Evolutionary conservation across 164 flowering plant genomes (phyloP), one percentile per base, ranked within the genome.

Genomic region (Malania oleifera): DNA sequence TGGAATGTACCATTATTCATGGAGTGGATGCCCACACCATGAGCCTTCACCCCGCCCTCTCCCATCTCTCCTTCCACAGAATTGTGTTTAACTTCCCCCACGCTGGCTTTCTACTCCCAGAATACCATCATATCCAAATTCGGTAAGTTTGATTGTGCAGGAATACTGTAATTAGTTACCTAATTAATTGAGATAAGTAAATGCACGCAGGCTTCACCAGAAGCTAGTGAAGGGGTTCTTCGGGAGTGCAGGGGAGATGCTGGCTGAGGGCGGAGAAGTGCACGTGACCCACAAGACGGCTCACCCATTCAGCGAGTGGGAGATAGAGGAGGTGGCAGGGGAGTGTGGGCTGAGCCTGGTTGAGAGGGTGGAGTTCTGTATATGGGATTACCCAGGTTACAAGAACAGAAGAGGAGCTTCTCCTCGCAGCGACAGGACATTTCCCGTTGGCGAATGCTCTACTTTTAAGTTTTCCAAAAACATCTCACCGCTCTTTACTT

Each of bases 241-340:
- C 23, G 18, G 13, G 23, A 47, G 26, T 47, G 51, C 51, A 24
- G 9, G 51, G 7, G 51, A 47, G 51, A 24, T 47, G 26, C 8
- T 47, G 26, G 8, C 5, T 9, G 51, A 6, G 9, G 18, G 18
- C 2, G 51, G 51, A 2, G 51, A 47, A 12, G 51, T 47, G 23
- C 51, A 47, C 51, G 23, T 47, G 26, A 47, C 51, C 23, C 51
- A 47, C 51, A 47, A 47, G 51, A 47, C 51, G 1, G 23, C 23
- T 6, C 14, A 47, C 23, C 51, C 51, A 3, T 47, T 47, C 26
- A 47, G 14, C 51, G 1, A 9, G 26, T 47, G 51, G 51, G 23
- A 24, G 8, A 24, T 47, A 19, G 51, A 19, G 25, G 18, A 3
- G 2, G 14, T 47, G 13, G 51, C 51, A 3, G 23, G 13, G 51